These are phyloP conservation scores for Agrocybe chaxingu DNA, from an alignment of 768 basidiomycete species.

Conservation along the genomic window DNA sequence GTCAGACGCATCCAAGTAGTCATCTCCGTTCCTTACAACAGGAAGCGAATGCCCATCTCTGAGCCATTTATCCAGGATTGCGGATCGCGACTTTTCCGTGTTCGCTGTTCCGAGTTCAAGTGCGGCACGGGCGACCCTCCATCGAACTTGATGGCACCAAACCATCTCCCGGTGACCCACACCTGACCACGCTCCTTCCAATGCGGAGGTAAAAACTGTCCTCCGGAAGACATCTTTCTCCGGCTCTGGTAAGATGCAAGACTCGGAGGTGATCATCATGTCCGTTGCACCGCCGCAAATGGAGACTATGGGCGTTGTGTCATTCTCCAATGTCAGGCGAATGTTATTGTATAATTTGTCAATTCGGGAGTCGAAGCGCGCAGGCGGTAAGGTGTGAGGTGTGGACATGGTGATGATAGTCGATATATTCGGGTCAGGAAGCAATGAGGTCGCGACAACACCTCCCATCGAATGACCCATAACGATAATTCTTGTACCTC, in stretches of 20 bases:
- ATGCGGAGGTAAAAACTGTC: conserved; percentile 79
- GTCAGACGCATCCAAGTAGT: conserved; percentile 17
- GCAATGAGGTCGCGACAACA: conserved; percentile 77
- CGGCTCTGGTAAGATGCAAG: conserved; percentile 58
- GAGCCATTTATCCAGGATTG: conserved; percentile 64
- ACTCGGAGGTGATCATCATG: conserved; percentile 88
- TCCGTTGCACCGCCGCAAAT: conserved; percentile 93
- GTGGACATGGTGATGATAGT: conserved; percentile 95
- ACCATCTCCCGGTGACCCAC: conserved; percentile 97
- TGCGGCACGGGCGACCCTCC: conserved; percentile 77
- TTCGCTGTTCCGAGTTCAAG: conserved; percentile 55
- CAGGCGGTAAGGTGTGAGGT: conserved; percentile 85
- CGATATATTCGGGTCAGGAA: conserved; percentile 64
- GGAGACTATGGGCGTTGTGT: conserved; percentile 71
- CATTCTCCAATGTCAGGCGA: conserved; percentile 32
- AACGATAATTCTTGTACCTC: conserved; percentile 62
- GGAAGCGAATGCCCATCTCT: conserved; percentile 54
- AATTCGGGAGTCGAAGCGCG: conserved; percentile 79
- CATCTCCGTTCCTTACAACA: conserved; percentile 6
- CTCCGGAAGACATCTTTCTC: conserved; percentile 37
- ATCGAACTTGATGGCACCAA: conserved; percentile 98
- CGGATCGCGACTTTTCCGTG: conserved; percentile 23
- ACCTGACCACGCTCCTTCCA: conserved; percentile 93
- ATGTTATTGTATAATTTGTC: conserved; percentile 66
- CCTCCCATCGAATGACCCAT: conserved; percentile 99